A percentile compares a stretch with the other conserved stretches of the same genome.
These are phyloP conservation scores for Aspergillus sp. DNA, from an alignment of 2,329 filamentous ascomycete genomes.

Conservation along the genomic window DNA sequence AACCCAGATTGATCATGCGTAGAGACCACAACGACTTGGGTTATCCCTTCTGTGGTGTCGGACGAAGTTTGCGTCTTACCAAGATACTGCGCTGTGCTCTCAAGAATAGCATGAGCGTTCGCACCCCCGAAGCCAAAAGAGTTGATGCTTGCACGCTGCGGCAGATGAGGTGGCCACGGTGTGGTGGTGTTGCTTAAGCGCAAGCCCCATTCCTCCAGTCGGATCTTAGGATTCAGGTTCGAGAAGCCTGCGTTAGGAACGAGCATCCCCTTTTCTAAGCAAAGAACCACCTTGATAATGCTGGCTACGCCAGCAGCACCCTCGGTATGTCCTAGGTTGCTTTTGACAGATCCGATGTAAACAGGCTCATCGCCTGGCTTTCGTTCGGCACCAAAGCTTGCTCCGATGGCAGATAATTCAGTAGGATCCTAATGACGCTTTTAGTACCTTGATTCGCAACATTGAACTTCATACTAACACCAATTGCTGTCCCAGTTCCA, in stretches of 20 bases:
- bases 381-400: conserved; percentile 18
- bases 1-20: conserved; percentile 16
- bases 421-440: conserved; percentile 14
- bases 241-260: conserved; percentile 50
- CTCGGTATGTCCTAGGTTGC: conserved; percentile 51
- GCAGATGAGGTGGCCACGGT: conserved; percentile 23
- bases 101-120: conserved; percentile 28
- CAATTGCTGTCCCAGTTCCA: conserved; percentile 42
- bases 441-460: no score
- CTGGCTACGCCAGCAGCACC: conserved; percentile 54
- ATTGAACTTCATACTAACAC: conserved; percentile 17
- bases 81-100: conserved; percentile 20
- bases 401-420: conserved; percentile 21
- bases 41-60: neutral
- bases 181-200: conserved; percentile 17
- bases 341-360: conserved; percentile 35
- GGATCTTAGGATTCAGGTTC: conserved; percentile 44
- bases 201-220: conserved; percentile 27
- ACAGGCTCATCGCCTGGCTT: conserved; percentile 18
- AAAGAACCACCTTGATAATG: conserved; percentile 48
- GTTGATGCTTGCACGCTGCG: conserved; percentile 27
- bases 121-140: conserved; percentile 35
- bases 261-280: conserved; percentile 43
- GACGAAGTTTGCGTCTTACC: neutral
- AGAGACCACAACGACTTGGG: neutral